phyloP scores from a whole-genome alignment of 2,329 filamentous ascomycete species.

The Clarireedia hainanense region DNA sequence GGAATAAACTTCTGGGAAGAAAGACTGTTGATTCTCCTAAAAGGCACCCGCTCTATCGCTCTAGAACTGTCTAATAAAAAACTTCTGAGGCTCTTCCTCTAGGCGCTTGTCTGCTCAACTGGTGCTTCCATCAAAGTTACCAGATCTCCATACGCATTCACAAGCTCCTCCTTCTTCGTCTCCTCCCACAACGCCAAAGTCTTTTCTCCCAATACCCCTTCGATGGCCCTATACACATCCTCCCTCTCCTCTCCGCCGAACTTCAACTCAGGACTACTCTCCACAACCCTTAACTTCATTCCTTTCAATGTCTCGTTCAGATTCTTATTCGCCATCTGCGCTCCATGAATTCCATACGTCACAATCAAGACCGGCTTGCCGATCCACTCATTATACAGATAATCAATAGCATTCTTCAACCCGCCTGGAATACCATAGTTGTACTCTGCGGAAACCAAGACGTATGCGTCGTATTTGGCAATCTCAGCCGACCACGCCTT shows the following conservation, averaged over 20 bases:
- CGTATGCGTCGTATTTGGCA: slow-evolving; percentile 36
- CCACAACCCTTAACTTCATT: slow-evolving; percentile 28
- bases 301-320: slow-evolving; percentile 22
- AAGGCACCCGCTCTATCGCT: no score
- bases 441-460: slow-evolving; percentile 45
- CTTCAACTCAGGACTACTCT: slow-evolving; percentile 25
- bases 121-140: neutral
- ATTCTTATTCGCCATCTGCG: slow-evolving; percentile 26
- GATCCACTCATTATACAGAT: slow-evolving; percentile 49
- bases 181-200: neutral
- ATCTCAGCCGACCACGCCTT: slow-evolving; percentile 37
- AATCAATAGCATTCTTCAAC: slow-evolving; percentile 55
- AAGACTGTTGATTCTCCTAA: no score
- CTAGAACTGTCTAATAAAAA: no score
- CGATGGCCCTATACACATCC: neutral
- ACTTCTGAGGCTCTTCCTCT: no score
- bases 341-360: slow-evolving; percentile 43
- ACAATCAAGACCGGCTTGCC: slow-evolving; percentile 46
- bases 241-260: slow-evolving; percentile 18
- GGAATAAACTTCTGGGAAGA: no score
- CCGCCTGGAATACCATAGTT: slow-evolving; percentile 46
- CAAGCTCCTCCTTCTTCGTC: neutral
- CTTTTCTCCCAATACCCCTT: neutral
- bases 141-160: neutral
- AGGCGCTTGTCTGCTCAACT: neutral